These are phyloP conservation scores for Aspergillus sparsus DNA, from an alignment of 495 filamentous ascomycete genomes.

Conservation along the genomic window DNA sequence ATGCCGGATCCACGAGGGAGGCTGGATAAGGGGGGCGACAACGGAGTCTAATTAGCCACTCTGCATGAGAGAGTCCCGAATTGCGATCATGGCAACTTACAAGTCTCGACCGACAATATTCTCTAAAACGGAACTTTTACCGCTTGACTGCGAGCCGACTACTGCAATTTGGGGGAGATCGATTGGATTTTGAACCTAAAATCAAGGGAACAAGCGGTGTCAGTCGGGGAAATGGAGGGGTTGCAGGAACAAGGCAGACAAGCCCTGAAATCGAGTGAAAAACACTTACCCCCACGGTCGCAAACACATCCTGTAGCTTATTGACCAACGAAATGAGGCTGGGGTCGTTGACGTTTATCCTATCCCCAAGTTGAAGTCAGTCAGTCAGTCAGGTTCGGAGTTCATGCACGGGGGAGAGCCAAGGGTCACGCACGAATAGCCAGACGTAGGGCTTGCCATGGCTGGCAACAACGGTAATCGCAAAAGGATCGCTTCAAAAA, in stretches of 20 bases:
- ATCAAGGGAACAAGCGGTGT: constrained; percentile 33
- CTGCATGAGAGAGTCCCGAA: constrained; percentile 18
- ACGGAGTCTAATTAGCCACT: constrained; percentile 29
- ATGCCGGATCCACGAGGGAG: constrained; percentile 97
- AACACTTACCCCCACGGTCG: constrained; percentile 88
- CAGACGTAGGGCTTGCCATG: constrained; percentile 50
- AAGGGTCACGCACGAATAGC: constrained; percentile 48
- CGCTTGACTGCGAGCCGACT: constrained; percentile 97
- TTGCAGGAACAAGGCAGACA: constrained; percentile 7
- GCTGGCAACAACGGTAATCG: constrained; percentile 35
- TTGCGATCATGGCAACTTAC: constrained; percentile 54
- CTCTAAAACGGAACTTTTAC: constrained; percentile 99
- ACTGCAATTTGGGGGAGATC: constrained; percentile 98
- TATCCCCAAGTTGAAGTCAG: constrained; percentile 41
- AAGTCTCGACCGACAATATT: constrained; percentile 99
- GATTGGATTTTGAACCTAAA: constrained; percentile 92
- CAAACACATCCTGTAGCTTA: constrained; percentile 99
- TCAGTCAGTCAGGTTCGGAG: constrained; percentile 28
- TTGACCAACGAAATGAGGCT: constrained; percentile 92
- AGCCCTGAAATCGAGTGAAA: background rate
- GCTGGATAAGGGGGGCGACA: constrained; percentile 48
- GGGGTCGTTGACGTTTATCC: constrained; percentile 80
- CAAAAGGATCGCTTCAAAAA: constrained; percentile 23
- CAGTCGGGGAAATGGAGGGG: constrained; percentile 25
- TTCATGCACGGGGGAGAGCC: constrained; percentile 29